These are phyloP conservation scores for Candida ascalaphidarum DNA, from an alignment of 805 yeast species.

Conservation along the genomic window DNA sequence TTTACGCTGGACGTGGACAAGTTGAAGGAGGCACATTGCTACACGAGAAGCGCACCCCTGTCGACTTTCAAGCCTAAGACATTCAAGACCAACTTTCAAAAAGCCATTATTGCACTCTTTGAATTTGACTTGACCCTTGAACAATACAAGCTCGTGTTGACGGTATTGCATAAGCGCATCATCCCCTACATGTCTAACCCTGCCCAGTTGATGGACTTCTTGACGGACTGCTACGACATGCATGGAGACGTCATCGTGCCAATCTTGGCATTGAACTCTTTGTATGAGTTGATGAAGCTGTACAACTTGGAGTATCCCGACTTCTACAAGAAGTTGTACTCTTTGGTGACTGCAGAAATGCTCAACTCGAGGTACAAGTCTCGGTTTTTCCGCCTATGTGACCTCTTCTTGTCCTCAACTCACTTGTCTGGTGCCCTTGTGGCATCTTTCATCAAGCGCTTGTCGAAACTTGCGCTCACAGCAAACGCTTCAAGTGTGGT, in stretches of 20 bases:
- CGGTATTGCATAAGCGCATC: constrained; percentile 72
- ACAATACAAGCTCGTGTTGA: constrained; percentile 64
- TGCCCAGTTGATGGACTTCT: constrained; percentile 82
- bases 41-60: constrained; percentile 26
- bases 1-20: constrained; percentile 17
- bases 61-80: constrained; percentile 27
- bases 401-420: constrained; percentile 76
- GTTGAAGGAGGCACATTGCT: constrained; percentile 16
- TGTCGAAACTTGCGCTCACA: constrained; percentile 64
- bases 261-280: constrained; percentile 76
- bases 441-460: constrained; percentile 81
- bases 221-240: constrained; percentile 73
- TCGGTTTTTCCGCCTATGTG: constrained; percentile 80
- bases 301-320: constrained; percentile 88
- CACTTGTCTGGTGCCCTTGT: constrained; percentile 77
- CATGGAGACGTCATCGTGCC: constrained; percentile 44
- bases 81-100: constrained; percentile 63
- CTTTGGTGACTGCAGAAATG: constrained; percentile 65
- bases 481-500: constrained; percentile 89
- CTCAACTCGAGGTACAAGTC: constrained; percentile 76
- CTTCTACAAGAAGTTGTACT: constrained; percentile 75
- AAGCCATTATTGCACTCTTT: constrained; percentile 53
- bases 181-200: constrained; percentile 79
- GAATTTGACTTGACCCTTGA: constrained; percentile 35
- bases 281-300: constrained; percentile 75